Conservation (phyloP, 1,284 basidiomycete genomes). For the Pisolithus thermaeus region DNA sequence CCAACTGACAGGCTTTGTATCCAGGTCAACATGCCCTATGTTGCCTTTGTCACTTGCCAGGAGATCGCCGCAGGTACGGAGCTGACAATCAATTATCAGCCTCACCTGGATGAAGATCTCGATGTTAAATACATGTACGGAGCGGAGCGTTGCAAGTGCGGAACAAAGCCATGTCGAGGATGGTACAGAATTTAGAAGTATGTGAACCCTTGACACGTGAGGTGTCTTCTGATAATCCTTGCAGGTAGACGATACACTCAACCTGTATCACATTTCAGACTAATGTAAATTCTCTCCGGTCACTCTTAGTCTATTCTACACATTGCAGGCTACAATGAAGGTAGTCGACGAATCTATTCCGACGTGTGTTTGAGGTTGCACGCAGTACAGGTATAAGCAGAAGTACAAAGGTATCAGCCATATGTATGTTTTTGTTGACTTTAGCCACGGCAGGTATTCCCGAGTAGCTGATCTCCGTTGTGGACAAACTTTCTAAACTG, state of each 20-base stretch:
- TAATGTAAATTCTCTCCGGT: no score
- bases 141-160: conserved; percentile 17
- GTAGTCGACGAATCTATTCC: no score
- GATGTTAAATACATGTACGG: conserved; percentile 20
- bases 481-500: not conserved
- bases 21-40: conserved; percentile 53
- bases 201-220: not conserved
- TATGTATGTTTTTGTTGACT: not conserved
- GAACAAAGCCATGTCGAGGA: conserved; percentile 19
- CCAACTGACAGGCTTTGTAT: not conserved
- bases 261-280: no score
- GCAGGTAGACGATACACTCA: no score
- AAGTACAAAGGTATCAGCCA: not conserved
- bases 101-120: conserved; percentile 27
- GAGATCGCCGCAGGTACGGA: conserved; percentile 48
- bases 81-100: conserved; percentile 61
- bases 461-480: not conserved
- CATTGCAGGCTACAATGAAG: no score
- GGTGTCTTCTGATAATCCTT: no score
- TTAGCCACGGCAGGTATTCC: not conserved
- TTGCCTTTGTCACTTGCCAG: conserved; percentile 48
- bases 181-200: conserved; percentile 16
- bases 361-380: no score
- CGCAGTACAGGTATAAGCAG: no score
- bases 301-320: no score